Conservation (phyloP, 2,329 filamentous ascomycete genomes). For the Ambrosiella beaveri region DNA sequence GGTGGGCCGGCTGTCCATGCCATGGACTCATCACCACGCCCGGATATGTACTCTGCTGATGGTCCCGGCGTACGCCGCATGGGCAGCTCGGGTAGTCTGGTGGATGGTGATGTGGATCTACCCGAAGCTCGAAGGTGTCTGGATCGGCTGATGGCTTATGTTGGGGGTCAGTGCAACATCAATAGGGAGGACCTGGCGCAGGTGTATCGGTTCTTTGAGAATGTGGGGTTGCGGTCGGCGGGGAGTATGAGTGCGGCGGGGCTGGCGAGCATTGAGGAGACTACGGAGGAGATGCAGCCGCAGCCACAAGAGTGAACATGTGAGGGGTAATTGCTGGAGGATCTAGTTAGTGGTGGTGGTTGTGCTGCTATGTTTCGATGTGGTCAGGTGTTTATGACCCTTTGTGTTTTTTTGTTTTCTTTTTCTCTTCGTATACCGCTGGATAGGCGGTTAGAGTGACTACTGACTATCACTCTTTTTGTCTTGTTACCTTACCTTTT, state of each 20-base stretch:
- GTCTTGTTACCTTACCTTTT: no score
- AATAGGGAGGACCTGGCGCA: slow-evolving; percentile 11
- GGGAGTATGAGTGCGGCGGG: background rate
- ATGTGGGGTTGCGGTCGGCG: slow-evolving; percentile 1
- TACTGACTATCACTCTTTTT: no score
- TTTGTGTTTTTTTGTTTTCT: no score
- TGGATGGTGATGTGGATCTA: background rate
- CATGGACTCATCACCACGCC: background rate
- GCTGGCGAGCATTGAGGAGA: no score
- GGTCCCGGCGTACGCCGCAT: slow-evolving; percentile 1
- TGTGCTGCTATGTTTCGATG: no score
- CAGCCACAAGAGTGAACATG: no score
- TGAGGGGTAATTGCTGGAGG: no score
- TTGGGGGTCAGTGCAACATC: slow-evolving; percentile 7
- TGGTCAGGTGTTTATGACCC: no score
- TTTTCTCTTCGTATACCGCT: no score
- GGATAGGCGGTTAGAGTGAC: no score
- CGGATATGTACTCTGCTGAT: background rate
- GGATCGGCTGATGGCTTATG: slow-evolving; percentile 12
- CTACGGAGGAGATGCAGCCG: no score
- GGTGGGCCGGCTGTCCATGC: background rate
- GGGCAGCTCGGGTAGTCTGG: slow-evolving; percentile 2
- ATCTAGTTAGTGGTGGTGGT: no score
- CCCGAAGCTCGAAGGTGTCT: slow-evolving; percentile 13
- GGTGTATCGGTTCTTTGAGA: slow-evolving; percentile 14